Percentiles rank a stretch among this genome's conserved stretches.
phyloP scores from a whole-genome alignment of 2,329 filamentous ascomycete species.

The Fusarium pseudocircinatum region DNA sequence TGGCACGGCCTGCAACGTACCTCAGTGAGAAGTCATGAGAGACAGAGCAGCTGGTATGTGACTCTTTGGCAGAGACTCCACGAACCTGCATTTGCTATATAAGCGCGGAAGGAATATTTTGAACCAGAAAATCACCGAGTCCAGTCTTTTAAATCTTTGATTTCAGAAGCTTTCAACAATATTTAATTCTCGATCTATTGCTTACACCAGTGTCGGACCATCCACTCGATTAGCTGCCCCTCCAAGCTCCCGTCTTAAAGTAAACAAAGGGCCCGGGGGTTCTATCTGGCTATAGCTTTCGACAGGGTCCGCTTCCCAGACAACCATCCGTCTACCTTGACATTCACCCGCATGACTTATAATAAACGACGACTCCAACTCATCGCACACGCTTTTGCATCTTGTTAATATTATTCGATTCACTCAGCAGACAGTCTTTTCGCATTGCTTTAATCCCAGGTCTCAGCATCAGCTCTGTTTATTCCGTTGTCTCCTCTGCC shows the following conservation, averaged over 20 bases:
- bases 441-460: neutral
- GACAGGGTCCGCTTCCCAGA: conserved; percentile 49
- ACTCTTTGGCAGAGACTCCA: conserved; percentile 29
- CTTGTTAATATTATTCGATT: conserved; percentile 4
- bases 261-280: conserved; percentile 52
- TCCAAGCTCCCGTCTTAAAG: conserved; percentile 46
- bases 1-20: conserved; percentile 6
- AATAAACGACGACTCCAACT: conserved; percentile 30
- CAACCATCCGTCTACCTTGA: conserved; percentile 42
- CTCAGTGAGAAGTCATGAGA: conserved; percentile 17
- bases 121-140: neutral
- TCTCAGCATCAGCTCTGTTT: conserved; percentile 11
- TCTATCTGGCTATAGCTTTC: conserved; percentile 30
- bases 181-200: conserved; percentile 8
- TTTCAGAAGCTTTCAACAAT: neutral
- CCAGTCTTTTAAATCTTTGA: neutral
- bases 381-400: neutral
- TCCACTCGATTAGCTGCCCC: conserved; percentile 42
- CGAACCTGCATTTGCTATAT: conserved; percentile 29
- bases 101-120: neutral
- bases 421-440: neutral
- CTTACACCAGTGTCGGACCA: conserved; percentile 17
- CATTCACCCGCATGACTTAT: conserved; percentile 33
- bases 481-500: conserved; percentile 11
- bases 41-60: conserved; percentile 27